These are phyloP conservation scores for Synchytrium microbalum DNA, from an alignment of 371 early-diverging fungal species.

Conservation along the genomic window DNA sequence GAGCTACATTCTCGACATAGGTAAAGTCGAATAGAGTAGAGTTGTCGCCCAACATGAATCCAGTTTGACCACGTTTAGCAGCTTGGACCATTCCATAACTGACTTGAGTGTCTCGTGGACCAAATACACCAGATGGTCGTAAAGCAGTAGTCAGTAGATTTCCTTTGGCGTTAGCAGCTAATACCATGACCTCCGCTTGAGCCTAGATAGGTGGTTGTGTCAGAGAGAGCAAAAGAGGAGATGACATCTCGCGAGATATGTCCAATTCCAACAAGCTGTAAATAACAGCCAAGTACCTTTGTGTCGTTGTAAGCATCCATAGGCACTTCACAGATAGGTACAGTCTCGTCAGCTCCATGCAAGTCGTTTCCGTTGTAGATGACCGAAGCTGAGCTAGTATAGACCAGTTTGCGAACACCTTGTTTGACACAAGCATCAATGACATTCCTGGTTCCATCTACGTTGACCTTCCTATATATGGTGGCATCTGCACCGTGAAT, in stretches of 20 bases:
- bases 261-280: conserved; percentile 4
- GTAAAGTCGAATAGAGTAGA: conserved; percentile 82
- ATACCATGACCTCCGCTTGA: conserved; percentile 68
- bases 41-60: conserved; percentile 82
- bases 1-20: conserved; percentile 87
- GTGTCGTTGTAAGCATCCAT: conserved; percentile 90
- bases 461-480: conserved; percentile 67
- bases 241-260: not conserved
- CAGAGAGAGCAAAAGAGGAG: conserved; percentile 9
- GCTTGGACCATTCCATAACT: conserved; percentile 70
- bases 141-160: conserved; percentile 69
- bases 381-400: conserved; percentile 82
- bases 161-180: conserved; percentile 63
- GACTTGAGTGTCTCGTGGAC: conserved; percentile 81
- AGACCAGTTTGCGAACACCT: conserved; percentile 68
- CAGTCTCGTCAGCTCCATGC: conserved; percentile 70
- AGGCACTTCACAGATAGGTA: conserved; percentile 60
- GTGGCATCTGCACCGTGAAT: conserved; percentile 41
- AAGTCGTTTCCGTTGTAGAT: conserved; percentile 72
- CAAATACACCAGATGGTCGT: conserved; percentile 89
- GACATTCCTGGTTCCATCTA: conserved; percentile 79
- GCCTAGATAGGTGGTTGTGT: conserved; percentile 11
- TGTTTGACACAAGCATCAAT: conserved; percentile 65
- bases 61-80: conserved; percentile 55
- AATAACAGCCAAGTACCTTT: conserved; percentile 45